Evolutionary conservation across 2,329 filamentous ascomycete species (phyloP), one percentile per base, ranked within the genome.

Genomic region (Xylaria polymorpha): DNA sequence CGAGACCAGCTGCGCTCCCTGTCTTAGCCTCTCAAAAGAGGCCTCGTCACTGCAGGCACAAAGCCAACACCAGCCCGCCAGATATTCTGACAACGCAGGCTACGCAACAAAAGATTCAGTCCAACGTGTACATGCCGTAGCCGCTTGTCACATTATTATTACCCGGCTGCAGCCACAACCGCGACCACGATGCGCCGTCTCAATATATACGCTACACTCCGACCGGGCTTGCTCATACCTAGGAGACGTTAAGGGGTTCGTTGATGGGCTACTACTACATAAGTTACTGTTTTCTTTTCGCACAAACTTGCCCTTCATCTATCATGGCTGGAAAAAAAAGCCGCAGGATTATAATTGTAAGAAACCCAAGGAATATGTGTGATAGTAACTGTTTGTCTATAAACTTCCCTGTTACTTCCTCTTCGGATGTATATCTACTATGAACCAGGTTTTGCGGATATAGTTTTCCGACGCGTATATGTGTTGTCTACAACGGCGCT

Each of bases 71-170:
- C 25, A 20, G 4, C 22, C 22, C 37, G 48, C 48, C 37, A 9
- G 29, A 44, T 48, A 43, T 56, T 25, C 43, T 60, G 25, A 32
- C 57, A 20, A 51, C 48, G 6, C 25, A n/a, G 29, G 18, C 50
- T 37, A 35, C 35, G 35, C 10, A 37, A n/a, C 2, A 29, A 29
- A 29, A 4, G 25, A 3, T 2, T 29, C 25, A 29, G 25, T 29
- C 25, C 25, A 29, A 29, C 25, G 25, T 29, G 25, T 4, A 4
- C 25, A 29, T 29, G 25, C 25, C 25, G 25, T 29, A 29, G 25
- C 25, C 25, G 25, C 51, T 58, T 61, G 50, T 46, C 50, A 61
- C 15, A 59, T 61, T 61, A 37, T 46, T 6, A 59, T 65, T 57
- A 43, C 53, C 43, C 62, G 50, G 62, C 59, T 59, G 53, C 37